Percentiles rank a stretch among this genome's conserved stretches.
These are phyloP conservation scores for Botrytis hyacinthi DNA, from an alignment of 2,329 filamentous ascomycete genomes.

Conservation along the genomic window DNA sequence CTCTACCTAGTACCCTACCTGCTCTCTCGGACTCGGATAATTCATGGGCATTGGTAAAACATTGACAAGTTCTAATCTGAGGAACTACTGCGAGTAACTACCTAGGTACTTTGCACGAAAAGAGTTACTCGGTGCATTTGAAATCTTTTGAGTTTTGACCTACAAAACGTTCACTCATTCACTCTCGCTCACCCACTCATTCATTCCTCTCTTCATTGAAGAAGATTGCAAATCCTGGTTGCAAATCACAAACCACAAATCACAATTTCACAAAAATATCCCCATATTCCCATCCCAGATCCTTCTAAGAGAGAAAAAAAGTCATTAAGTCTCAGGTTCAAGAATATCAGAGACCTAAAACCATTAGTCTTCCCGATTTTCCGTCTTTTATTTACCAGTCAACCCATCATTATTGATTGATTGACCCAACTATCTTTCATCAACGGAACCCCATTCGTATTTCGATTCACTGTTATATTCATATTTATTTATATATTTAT, in stretches of 20 bases:
- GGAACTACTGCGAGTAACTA: neutral
- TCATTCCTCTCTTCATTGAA: neutral
- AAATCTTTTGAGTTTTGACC: constrained; percentile 6
- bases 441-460: neutral
- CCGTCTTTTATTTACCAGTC: neutral
- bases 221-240: constrained; percentile 4
- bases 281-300: neutral
- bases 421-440: neutral
- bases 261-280: neutral
- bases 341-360: neutral
- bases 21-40: neutral
- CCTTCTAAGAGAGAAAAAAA: neutral
- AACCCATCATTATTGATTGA: neutral
- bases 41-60: neutral
- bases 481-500: neutral
- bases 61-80: neutral
- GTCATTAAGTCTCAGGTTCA: neutral
- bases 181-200: neutral
- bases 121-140: neutral
- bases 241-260: neutral
- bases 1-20: neutral
- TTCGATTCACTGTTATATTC: neutral
- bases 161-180: neutral
- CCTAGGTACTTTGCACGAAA: neutral
- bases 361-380: neutral